Base-by-base conservation (phyloP, 352 stramenopile genomes). In the Globisporangium barbulae region DNA sequence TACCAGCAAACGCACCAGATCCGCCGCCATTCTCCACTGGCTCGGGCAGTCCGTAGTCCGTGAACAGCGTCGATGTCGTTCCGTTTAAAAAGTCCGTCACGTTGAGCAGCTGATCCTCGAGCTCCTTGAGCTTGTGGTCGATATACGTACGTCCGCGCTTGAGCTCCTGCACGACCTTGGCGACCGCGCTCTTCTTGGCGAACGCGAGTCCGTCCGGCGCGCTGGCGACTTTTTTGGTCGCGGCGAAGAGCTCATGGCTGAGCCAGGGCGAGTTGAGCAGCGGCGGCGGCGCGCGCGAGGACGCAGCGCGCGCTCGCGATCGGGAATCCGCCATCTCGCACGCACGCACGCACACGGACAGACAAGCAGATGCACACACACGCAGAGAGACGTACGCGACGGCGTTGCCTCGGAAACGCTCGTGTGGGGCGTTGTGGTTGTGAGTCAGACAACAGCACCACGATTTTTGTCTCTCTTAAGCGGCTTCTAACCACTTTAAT, bases 1-100 rank as follows among this genome's bases (percentile, higher is more conserved):
- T 45, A 12, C 30, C 21, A 3, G n/a, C 15, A n/a, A 53, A 15
- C 17, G 25, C 41, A 22, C 30, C 42, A 42, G n/a, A 4, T 31
- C 47, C 30, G 31, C 30, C 28, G 41, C 55, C 8, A 28, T 41
- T 50, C 54, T 68, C 62, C 13, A 39, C 42, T 31, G 45, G 25
- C 22, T 63, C 57, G 17, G 59, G 60, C 8, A 63, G 49, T 25
- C 54, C 54, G 17, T 58, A 48, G n/a, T 68, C 62, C 2, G 83
- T 74, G 53, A 81, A 83, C 53, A 92, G 70, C 9, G 66, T 75
- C 17, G 63, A 42, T 17, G 67, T 73, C 22, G 65, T 74, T 37
- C 81, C 81, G 41, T 79, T 76, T 22, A 93, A 17, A 63, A 76
- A 93, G 52, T 90, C 68, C 28, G 72, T 82, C 31, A 93, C 76